A percentile compares a stretch with the other conserved stretches of the same genome.
phyloP scores from a whole-genome alignment of 2,329 filamentous ascomycete species.

The Ophiocordyceps camponoti-saundersi region DNA sequence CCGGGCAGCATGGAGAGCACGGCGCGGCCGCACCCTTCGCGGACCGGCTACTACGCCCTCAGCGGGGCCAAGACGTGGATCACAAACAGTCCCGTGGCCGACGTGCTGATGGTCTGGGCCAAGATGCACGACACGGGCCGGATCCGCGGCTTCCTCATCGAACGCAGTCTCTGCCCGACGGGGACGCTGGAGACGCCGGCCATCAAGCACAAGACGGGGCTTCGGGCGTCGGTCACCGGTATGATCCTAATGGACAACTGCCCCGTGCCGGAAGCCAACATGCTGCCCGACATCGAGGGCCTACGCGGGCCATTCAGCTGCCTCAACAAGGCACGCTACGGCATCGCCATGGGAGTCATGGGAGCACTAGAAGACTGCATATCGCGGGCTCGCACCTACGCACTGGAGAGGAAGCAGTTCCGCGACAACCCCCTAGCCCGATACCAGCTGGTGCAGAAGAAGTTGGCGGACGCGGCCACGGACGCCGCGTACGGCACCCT shows the following conservation, averaged over 20 bases:
- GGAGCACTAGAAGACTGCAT: slow-evolving; percentile 91
- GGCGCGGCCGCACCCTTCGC: slow-evolving; percentile 69
- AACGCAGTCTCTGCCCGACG: slow-evolving; percentile 67
- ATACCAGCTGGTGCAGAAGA: slow-evolving; percentile 97
- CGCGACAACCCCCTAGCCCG: slow-evolving; percentile 87
- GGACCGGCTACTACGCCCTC: slow-evolving; percentile 65
- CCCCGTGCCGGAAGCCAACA: slow-evolving; percentile 76
- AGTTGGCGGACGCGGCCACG: slow-evolving; percentile 80
- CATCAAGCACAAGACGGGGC: slow-evolving; percentile 88
- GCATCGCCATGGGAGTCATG: slow-evolving; percentile 86
- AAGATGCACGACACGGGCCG: slow-evolving; percentile 83
- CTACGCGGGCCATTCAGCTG: slow-evolving; percentile 82
- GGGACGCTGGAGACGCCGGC: slow-evolving; percentile 83
- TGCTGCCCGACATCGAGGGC: slow-evolving; percentile 84
- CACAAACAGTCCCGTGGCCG: slow-evolving; percentile 81
- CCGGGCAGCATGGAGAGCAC: slow-evolving; percentile 80
- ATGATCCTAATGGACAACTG: slow-evolving; percentile 95
- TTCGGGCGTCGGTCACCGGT: slow-evolving; percentile 84
- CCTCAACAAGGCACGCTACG: slow-evolving; percentile 82
- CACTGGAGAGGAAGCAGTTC: slow-evolving; percentile 91
- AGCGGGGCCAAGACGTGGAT: slow-evolving; percentile 90
- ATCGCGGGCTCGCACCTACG: slow-evolving; percentile 61
- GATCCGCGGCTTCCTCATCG: slow-evolving; percentile 83
- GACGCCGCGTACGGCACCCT: slow-evolving; percentile 86
- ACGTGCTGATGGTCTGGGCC: slow-evolving; percentile 79